Evolutionary conservation across 208 protist genomes (phyloP).

Genomic region (Blastocrithidia nonstop): DNA sequence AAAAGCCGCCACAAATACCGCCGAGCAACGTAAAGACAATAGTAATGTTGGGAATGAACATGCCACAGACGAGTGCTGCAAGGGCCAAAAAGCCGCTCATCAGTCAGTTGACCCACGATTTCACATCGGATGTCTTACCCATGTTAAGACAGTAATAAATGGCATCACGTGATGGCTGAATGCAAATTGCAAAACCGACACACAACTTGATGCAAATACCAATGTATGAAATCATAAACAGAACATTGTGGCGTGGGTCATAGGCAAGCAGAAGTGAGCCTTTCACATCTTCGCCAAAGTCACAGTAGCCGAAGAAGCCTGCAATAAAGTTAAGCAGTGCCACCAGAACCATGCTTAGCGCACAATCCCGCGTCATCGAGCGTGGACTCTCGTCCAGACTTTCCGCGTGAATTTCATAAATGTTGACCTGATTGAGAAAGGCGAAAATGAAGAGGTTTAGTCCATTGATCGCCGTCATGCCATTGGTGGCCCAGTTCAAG

Average conservation of each 20-base stretch:
- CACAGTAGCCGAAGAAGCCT: constrained; percentile 63
- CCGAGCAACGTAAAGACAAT: constrained; percentile 69
- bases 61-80: constrained; percentile 37
- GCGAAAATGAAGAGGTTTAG: constrained; percentile 69
- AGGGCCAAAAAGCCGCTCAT: constrained; percentile 26
- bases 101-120: constrained; percentile 23
- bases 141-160: constrained; percentile 45
- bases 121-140: constrained; percentile 30
- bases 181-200: constrained; percentile 60
- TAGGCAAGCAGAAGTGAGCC: constrained; percentile 58
- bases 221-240: constrained; percentile 43
- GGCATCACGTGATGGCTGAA: constrained; percentile 48
- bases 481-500: constrained; percentile 18
- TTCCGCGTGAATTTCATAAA: constrained; percentile 56
- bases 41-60: constrained; percentile 65
- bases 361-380: constrained; percentile 29
- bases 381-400: constrained; percentile 19
- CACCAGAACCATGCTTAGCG: constrained; percentile 46
- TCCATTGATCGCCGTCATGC: constrained; percentile 30
- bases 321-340: constrained; percentile 51
- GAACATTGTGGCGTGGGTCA: constrained; percentile 24
- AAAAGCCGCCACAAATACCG: constrained; percentile 44
- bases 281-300: constrained; percentile 34
- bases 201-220: constrained; percentile 62
- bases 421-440: constrained; percentile 69